Evolutionary conservation across 805 yeast species (phyloP), one percentile per base, ranked within the genome.

Genomic region (Candida maris): DNA sequence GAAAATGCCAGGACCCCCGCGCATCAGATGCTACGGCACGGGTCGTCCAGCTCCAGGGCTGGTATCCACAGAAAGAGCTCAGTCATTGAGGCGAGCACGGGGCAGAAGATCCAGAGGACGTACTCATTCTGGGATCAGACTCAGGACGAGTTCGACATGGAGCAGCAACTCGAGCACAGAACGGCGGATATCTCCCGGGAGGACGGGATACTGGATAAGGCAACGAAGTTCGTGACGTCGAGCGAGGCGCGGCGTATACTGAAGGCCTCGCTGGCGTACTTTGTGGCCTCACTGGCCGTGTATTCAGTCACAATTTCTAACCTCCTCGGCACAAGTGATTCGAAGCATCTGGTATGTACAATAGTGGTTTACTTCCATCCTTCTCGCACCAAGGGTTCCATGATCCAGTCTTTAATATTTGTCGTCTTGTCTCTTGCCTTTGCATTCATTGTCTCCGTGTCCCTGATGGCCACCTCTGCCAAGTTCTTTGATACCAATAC

Each of bases 301-400:
- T 84, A 81, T 56, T 70, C 69, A 47, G 51, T 68, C 1, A 62
- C 72, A 1, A 61, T 79, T 30, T 68, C 79, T 8, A 48, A 57
- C 13, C 41, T 77, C 2, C 54, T 84, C 28, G 94, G 94, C 0
- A 55, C 61, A 23, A 70, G 84, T 18, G 89, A 83, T 58, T 77
- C 83, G 8, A 85, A 85, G 55, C 95, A 85, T 63, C 72, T 84
- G 45, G 79, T 82, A 3, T 87, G 94, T 25, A 86, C 95, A 0
- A 81, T 81, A 7, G 82, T 85, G 1, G 93, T 85, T 2, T 86
- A 86, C 57, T 85, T 86, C 65, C 93, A 85, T 52, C 87, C 95
- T 0, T 73, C 89, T 2, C 59, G 95, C 32, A 72, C 93, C 0
- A 73, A 75, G 38, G 95, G 95, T 0, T 75, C 85, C 14, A 85